Evolutionary conservation across 306 rosid species (phyloP), one percentile per base, ranked within the genome.

Genomic region (Mimosa bimucronata): DNA sequence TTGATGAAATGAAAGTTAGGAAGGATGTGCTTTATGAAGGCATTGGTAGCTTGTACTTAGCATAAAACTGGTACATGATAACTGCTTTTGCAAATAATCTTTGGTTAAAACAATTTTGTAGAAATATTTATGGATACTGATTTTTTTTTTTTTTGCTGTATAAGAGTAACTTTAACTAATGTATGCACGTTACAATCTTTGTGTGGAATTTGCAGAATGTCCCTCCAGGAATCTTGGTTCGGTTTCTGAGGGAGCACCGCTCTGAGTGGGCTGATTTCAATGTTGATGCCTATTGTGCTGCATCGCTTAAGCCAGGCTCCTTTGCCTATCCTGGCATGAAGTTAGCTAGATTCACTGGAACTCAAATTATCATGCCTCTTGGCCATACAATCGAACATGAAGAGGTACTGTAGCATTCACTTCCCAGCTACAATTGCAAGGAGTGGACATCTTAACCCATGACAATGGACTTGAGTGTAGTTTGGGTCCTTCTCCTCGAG

Each of bases 191-290:
- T 68, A 76, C 72, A 16, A 64, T 23, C 48, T 40, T 37, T 67
- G 34, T 73, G 58, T 66, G 41, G 71, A n/a, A 26, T 46, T 86
- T 80, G 85, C 87, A 96, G 98, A 93, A 96, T 38, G 92, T 96
- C 15, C 94, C 99, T 66, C 97, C 98, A 37, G 98, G 97, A 1
- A 88, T 96, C 66, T 87, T 96, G 69, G 97, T 96, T 87, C 97
- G 97, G 37, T 96, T 96, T 86, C 80, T 96, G 79, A 96, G 98
- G 80, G 98, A 96, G 82, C 99, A 96, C 44, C 98, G 98, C 61
- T 91, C 99, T 23, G 98, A 96, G 86, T 96, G 98, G 99, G 99
- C 99, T 55, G 98, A 96, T 91, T 96, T 96, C 84, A 96, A 96
- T 55, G 92, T 96, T 62, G 99, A 96, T 88, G 98, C 98, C 13